Evolutionary conservation across 1,284 basidiomycete genomes (phyloP), one percentile per base, ranked within the genome.

Genomic region (Pterula multifida): DNA sequence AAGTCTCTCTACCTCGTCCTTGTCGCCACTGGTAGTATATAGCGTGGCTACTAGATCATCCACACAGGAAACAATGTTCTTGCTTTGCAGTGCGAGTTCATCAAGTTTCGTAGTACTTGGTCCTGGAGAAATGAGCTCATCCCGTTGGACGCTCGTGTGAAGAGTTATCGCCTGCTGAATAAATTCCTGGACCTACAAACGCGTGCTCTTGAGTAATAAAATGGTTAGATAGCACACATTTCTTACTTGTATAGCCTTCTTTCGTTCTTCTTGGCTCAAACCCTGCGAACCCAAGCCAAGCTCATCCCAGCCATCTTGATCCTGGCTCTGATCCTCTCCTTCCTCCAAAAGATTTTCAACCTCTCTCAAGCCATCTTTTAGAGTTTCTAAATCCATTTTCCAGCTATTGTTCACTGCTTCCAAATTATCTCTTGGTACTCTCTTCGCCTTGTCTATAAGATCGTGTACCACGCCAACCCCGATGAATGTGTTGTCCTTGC

Each of bases 391-490:
- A 42, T 42, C 39, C 39, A 11, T 6, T 4, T 42, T 17, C 39
- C 39, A 42, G 6, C 17, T 42, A 6, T 42, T 42, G 9, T 4
- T 42, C n/a, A 42, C 39, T 42, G 39, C 39, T 4, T 19, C 17
- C 39, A 42, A n/a, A 19, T 42, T 42, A 17, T 42, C 39, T 17
- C 19, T 42, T 42, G 39, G 19, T 22, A 42, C 39, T 17, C 19
- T 42, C 39, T 42, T 42, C 39, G 39, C 39, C 21, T 42, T 42
- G 39, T 42, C 39, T n/a, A 42, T 42, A 6, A 42, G 9, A 22
- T 42, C 39, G 17, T 42, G 39, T 9, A 42, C 39, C 4, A 17
- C 39, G 17, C 39, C 39, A 6, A 42, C 39, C 39, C 39, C 19
- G 9, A 42, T 9, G 39, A 42, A 42, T 17, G 9, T n/a, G 9